A percentile compares a stretch with the other conserved stretches of the same genome.
Conservation (phyloP, 129 eudicot genomes). For the Arctium lappa region DNA sequence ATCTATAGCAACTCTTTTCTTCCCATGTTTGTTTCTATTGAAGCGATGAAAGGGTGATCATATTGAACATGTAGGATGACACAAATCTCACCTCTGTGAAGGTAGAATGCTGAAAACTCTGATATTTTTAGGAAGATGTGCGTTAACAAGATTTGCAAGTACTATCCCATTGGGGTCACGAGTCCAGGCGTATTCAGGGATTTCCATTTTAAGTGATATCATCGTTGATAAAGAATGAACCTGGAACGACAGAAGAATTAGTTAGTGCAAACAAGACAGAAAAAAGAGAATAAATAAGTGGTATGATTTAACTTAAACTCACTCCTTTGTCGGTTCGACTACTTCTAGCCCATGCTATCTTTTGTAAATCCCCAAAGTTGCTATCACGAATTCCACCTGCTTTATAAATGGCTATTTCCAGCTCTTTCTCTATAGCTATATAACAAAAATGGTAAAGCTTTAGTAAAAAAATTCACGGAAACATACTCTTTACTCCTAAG, state of each 20-base stretch:
- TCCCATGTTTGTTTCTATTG: not conserved
- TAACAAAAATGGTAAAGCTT: slow-evolving; percentile 28
- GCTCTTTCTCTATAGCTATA: slow-evolving; percentile 84
- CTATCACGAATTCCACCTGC: slow-evolving; percentile 95
- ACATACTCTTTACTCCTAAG: not conserved
- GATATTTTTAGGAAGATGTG: slow-evolving; percentile 68
- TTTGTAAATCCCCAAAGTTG: slow-evolving; percentile 80
- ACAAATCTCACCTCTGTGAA: slow-evolving; percentile 61
- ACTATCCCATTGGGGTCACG: slow-evolving; percentile 70
- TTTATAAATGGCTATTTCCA: slow-evolving; percentile 73
- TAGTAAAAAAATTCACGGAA: not conserved
- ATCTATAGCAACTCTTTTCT: slow-evolving; percentile 1
- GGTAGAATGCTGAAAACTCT: slow-evolving; percentile 91
- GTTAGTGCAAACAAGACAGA: not conserved
- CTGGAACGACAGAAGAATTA: slow-evolving; percentile 29
- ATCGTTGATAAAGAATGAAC: slow-evolving; percentile 95
- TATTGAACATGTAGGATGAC: not conserved
- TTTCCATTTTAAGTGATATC: slow-evolving; percentile 95
- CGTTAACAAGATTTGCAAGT: slow-evolving; percentile 71
- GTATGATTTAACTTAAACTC: slow-evolving; percentile 26
- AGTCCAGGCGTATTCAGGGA: slow-evolving; percentile 83
- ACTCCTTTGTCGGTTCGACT: slow-evolving; percentile 99
- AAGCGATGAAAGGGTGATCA: not conserved
- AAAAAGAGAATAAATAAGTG: not conserved
- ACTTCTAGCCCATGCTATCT: slow-evolving; percentile 92